Conservation (phyloP, 768 basidiomycete genomes). For the Gymnopilus dilepis region DNA sequence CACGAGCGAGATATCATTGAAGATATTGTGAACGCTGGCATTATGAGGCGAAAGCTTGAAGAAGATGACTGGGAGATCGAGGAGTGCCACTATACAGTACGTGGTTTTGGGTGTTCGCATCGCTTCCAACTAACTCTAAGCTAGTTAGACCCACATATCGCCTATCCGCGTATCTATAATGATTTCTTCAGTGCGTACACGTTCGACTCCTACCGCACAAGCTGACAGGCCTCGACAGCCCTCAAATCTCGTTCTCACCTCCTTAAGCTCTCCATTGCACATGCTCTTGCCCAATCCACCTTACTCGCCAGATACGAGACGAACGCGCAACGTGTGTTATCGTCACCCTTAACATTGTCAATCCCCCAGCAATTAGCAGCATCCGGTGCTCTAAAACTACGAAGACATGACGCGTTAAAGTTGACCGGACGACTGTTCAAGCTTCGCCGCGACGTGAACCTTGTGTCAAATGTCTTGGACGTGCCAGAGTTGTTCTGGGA, state of each 20-base stretch:
- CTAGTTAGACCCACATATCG: slow-evolving; percentile 83
- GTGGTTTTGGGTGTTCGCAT: slow-evolving; percentile 30
- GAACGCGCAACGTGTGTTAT: slow-evolving; percentile 76
- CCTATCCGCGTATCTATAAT: slow-evolving; percentile 92
- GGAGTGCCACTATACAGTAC: slow-evolving; percentile 86
- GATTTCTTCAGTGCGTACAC: slow-evolving; percentile 86
- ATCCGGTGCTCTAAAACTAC: slow-evolving; percentile 76
- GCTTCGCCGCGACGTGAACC: slow-evolving; percentile 85
- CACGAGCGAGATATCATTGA: slow-evolving; percentile 87
- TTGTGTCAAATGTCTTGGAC: slow-evolving; percentile 92
- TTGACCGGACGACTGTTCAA: slow-evolving; percentile 88
- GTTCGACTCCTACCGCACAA: not conserved
- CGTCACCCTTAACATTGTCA: slow-evolving; percentile 73
- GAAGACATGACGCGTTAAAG: slow-evolving; percentile 82
- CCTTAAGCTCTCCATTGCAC: slow-evolving; percentile 90
- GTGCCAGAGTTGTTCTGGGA: slow-evolving; percentile 95
- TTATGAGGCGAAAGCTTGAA: slow-evolving; percentile 61
- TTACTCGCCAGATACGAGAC: slow-evolving; percentile 89
- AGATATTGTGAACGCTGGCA: slow-evolving; percentile 76
- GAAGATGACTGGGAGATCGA: slow-evolving; percentile 91
- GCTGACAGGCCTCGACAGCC: slow-evolving; percentile 48
- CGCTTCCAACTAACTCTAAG: slow-evolving; percentile 9
- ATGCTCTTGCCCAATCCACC: slow-evolving; percentile 94
- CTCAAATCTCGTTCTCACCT: slow-evolving; percentile 92
- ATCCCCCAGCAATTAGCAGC: slow-evolving; percentile 85